Evolutionary conservation across 345 rosid species (phyloP), one percentile per base, ranked within the genome.

Genomic region (Pugionium cornutum): DNA sequence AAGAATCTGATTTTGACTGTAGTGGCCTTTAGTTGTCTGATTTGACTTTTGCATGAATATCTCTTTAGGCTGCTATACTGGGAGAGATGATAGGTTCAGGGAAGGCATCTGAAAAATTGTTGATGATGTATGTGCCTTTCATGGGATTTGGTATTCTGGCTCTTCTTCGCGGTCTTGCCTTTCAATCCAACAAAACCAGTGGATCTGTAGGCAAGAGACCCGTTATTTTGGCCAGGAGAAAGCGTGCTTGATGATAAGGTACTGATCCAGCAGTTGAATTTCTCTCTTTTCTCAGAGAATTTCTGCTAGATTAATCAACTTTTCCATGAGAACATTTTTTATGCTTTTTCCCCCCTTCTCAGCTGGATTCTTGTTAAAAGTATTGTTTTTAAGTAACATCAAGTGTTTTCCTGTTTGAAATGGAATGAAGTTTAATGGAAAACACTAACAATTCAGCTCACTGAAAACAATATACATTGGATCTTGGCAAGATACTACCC

Each of bases 111-210:
- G 83, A 86, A 67, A 70, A 59, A 67, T 42, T 89, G 80, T 6
- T 82, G 65, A 80, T 64, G 83, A n/a, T 80, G 53, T 86, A 87
- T 53, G 62, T 2, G n/a, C 88, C 94, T 6, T 84, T 87, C 76
- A 4, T 81, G 75, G 96, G 83, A 2, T 39, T 82, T 5, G 81
- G 84, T 40, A 50, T 80, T 18, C 46, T 88, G 53, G 88, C 94
- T 10, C 64, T 80, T 48, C 63, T 89, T n/a, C 84, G 91, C 8
- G 92, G 96, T 33, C 69, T 92, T 37, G 37, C 84, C 50, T 57
- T 83, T 0, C 53, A 9, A 4, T 47, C 67, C 10, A 34, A 62
- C 33, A 73, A 55, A 62, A 64, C 52, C 40, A 4, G 71, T 43
- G 32, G 76, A 0, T 25, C 54, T 40, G 10, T 37, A 5, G 69